Base-by-base conservation (phyloP, 371 early-diverging fungal genomes). In the Blakeslea trispora region DNA sequence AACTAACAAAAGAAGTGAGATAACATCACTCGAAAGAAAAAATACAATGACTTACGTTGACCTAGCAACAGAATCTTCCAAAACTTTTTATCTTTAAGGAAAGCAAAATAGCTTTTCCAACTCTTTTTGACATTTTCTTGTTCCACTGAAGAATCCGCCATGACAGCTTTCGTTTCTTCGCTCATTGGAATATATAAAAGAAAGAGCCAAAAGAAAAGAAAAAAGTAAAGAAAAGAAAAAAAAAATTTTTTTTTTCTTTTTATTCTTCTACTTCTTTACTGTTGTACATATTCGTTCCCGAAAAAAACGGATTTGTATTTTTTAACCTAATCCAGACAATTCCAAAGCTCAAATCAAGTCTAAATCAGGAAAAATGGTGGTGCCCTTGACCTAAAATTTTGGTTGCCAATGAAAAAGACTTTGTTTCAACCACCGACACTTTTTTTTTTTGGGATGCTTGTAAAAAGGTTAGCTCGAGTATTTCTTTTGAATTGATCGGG, bases 11-110 rank as follows among this genome's bases (percentile, higher is more conserved):
- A 2, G 11, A 7, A 41, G 24, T 23, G 22, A n/a, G 24, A 24
- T 28, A 50, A 50, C 37, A 32, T 5, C 14, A 48, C 2, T 23
- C n/a, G n/a, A n/a, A n/a, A 48, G 14, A 37, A 50, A 19, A 21
- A 34, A 50, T 17, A 10, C 39, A 50, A 34, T 45, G 18, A 48
- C 51, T 55, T 62, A 55, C 61, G 8, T 55, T 64, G 64, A 35
- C 64, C 64, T 4, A 64, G 35, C 11, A 64, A 14, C 8, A 64
- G 44, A 18, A 59, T 59, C 45, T 64, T 64, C 21, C 40, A 59
- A 39, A 64, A 64, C 1, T 52, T 54, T 0, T 46, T 59, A 17
- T 59, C 49, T 31, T 55, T 64, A 6, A 64, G 13, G 35, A 64
- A 64, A 35, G 54, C 64, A 55, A 59, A 59, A 21, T 35, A 31